A percentile compares a stretch with the other conserved stretches of the same genome.
Conservation (phyloP, 768 basidiomycete genomes). For the Lactifluus hygrophoroides region DNA sequence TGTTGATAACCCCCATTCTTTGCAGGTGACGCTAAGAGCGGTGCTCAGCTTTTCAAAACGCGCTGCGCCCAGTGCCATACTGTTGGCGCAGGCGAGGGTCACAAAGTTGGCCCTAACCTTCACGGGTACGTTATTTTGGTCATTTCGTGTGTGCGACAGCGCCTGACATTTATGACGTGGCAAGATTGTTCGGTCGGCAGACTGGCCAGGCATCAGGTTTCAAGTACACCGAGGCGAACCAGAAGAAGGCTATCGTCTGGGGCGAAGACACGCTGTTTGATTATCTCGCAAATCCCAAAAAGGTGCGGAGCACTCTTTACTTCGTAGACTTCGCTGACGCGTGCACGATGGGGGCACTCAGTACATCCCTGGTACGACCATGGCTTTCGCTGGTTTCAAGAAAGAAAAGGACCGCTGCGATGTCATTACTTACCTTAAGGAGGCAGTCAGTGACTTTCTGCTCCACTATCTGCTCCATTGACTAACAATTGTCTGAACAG, state of each 20-base stretch:
- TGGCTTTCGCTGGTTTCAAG: slow-evolving; percentile 98
- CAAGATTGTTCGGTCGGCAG: slow-evolving; percentile 73
- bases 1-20: not conserved
- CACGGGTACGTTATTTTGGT: slow-evolving; percentile 55
- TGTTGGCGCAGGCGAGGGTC: slow-evolving; percentile 59
- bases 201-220: slow-evolving; percentile 80
- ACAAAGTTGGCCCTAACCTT: slow-evolving; percentile 94
- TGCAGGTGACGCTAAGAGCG: slow-evolving; percentile 78
- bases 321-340: not conserved
- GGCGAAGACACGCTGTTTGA: slow-evolving; percentile 85
- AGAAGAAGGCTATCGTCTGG: slow-evolving; percentile 91
- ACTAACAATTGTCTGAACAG: slow-evolving; percentile 9
- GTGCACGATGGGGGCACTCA: slow-evolving; percentile 23
- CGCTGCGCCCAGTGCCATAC: slow-evolving; percentile 95
- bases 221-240: slow-evolving; percentile 91
- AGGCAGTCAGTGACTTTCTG: slow-evolving; percentile 41
- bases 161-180: slow-evolving; percentile 7
- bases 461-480: not conserved
- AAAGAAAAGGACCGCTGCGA: slow-evolving; percentile 97
- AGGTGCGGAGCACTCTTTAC: slow-evolving; percentile 41
- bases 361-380: slow-evolving; percentile 97
- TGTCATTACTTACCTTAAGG: slow-evolving; percentile 79
- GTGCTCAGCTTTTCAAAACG: slow-evolving; percentile 94
- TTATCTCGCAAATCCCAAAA: slow-evolving; percentile 95
- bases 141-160: not conserved